phyloP scores from a whole-genome alignment of 306 rosid species.

The Lathyrus oleraceus region DNA sequence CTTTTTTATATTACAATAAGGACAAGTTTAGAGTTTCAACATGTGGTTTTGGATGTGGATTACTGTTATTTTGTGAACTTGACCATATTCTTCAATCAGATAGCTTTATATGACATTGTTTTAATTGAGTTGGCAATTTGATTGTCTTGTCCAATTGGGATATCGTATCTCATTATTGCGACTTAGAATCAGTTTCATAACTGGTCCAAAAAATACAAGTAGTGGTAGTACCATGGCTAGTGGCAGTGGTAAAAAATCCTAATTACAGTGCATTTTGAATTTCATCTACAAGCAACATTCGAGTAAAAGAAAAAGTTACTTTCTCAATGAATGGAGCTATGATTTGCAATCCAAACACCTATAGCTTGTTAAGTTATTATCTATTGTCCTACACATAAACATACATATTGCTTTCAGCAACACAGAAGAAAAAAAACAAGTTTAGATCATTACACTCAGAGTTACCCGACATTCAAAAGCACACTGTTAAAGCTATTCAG shows the following conservation, averaged over 20 bases:
- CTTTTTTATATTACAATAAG: constrained; percentile 8
- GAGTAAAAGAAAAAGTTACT: not conserved
- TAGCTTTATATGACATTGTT: not conserved
- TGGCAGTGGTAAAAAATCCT: not conserved
- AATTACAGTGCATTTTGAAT: not conserved
- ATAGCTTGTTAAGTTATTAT: not conserved
- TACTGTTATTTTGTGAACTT: constrained; percentile 5
- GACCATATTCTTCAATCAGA: not conserved
- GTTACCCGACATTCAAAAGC: not conserved
- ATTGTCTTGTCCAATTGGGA: not conserved
- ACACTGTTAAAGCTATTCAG: not conserved
- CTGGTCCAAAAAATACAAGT: not conserved
- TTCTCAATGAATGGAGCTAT: not conserved
- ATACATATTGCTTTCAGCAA: not conserved
- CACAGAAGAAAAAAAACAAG: not conserved
- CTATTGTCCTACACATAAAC: not conserved
- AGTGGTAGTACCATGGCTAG: not conserved
- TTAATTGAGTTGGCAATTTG: not conserved
- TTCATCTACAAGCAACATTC: not conserved
- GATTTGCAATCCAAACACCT: not conserved
- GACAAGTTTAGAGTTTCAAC: not conserved
- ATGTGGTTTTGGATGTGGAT: constrained; percentile 6
- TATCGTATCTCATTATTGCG: not conserved
- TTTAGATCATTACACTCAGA: not conserved
- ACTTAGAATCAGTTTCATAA: not conserved